Percentiles rank a stretch among this genome's conserved stretches.
Conservation (phyloP, 345 rosid species). For the Hevea brasiliensis region DNA sequence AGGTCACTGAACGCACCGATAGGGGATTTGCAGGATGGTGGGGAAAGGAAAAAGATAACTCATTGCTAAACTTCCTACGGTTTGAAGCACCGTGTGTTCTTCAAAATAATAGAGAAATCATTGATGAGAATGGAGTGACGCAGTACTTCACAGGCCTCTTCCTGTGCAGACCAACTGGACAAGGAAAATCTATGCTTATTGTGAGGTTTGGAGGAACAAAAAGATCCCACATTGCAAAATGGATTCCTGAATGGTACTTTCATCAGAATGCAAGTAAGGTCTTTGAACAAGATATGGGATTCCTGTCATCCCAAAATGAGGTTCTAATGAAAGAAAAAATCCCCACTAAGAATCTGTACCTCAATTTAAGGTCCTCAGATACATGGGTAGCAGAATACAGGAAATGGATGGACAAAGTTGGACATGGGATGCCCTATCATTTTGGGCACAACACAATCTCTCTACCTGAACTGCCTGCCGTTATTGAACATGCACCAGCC, state of each 20-base stretch:
- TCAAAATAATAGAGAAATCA: slow-evolving; percentile 63
- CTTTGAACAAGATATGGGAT: slow-evolving; percentile 97
- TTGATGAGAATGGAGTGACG: slow-evolving; percentile 62
- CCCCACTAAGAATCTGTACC: slow-evolving; percentile 77
- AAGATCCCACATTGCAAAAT: slow-evolving; percentile 46
- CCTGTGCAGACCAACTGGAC: slow-evolving; percentile 94
- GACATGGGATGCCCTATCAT: slow-evolving; percentile 97
- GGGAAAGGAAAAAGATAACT: slow-evolving; percentile 67
- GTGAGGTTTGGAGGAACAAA: slow-evolving; percentile 78
- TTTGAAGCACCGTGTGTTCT: slow-evolving; percentile 86
- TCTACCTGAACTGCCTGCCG: slow-evolving; percentile 67
- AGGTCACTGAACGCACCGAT: slow-evolving; percentile 67
- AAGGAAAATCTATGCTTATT: slow-evolving; percentile 94
- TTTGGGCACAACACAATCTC: slow-evolving; percentile 74
- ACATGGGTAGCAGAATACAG: slow-evolving; percentile 90
- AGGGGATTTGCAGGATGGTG: slow-evolving; percentile 91
- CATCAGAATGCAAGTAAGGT: slow-evolving; percentile 86
- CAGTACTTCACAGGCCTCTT: slow-evolving; percentile 73
- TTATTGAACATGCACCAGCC: slow-evolving; percentile 89
- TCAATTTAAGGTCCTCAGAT: slow-evolving; percentile 76
- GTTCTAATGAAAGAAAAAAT: slow-evolving; percentile 73
- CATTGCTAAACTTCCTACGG: slow-evolving; percentile 51
- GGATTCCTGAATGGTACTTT: slow-evolving; percentile 77
- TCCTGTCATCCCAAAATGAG: slow-evolving; percentile 85
- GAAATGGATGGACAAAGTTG: slow-evolving; percentile 97